phyloP scores from a whole-genome alignment of 805 yeast species.

The Jamesozyma hellenica region DNA sequence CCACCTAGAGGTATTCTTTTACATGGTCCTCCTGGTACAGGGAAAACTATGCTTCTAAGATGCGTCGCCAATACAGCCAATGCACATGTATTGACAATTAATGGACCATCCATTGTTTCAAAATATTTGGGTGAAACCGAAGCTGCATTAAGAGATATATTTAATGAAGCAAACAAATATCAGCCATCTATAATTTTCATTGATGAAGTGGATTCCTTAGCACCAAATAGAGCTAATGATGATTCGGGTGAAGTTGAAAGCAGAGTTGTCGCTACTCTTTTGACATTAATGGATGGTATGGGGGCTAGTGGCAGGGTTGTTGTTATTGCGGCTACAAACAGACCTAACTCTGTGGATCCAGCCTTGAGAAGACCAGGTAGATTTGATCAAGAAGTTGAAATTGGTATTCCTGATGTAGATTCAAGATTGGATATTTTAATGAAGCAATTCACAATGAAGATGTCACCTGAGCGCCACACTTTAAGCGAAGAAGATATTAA shows the following conservation, averaged over 20 bases:
- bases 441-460: constrained; percentile 44
- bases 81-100: constrained; percentile 77
- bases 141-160: constrained; percentile 65
- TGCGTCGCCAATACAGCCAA: constrained; percentile 70
- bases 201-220: constrained; percentile 89
- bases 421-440: constrained; percentile 65
- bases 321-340: constrained; percentile 61
- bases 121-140: constrained; percentile 94
- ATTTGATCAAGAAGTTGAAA: constrained; percentile 80
- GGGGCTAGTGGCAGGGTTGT: constrained; percentile 57
- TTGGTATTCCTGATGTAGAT: constrained; percentile 82
- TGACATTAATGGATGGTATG: constrained; percentile 74
- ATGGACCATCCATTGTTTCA: constrained; percentile 87
- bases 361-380: constrained; percentile 80
- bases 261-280: constrained; percentile 78
- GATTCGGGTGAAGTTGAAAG: constrained; percentile 87
- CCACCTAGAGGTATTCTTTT: constrained; percentile 91
- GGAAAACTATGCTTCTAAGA: constrained; percentile 79
- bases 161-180: constrained; percentile 72
- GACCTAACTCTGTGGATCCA: constrained; percentile 59
- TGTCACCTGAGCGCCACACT: constrained; percentile 37
- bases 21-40: constrained; percentile 97
- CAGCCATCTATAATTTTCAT: constrained; percentile 84
- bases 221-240: constrained; percentile 74
- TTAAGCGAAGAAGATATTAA: constrained; percentile 47